Percentiles rank a stretch among this genome's conserved stretches.
Conservation (phyloP, 805 yeast species). For the Metschnikowia hibisci region DNA sequence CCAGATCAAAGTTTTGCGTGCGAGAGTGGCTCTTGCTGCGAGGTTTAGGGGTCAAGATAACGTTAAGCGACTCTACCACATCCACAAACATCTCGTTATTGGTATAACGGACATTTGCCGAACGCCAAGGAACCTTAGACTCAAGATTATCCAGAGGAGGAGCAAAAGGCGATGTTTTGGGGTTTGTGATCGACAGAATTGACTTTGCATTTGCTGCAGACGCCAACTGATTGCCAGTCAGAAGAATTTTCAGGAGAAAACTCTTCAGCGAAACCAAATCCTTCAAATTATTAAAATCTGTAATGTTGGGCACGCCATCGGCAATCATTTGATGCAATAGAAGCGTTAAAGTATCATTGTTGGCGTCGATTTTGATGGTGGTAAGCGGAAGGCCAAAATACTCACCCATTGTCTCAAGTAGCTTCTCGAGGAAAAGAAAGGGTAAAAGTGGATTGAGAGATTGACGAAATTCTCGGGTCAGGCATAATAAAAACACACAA, state of each 20-base stretch:
- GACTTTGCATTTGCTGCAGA: constrained; percentile 22
- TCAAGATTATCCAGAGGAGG: constrained; percentile 8
- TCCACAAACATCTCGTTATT: constrained; percentile 87
- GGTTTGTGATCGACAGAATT: constrained; percentile 16
- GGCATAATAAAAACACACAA: constrained; percentile 28
- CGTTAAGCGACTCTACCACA: constrained; percentile 59
- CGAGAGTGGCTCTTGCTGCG: constrained; percentile 10
- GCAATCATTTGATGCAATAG: constrained; percentile 76
- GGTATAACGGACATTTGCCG: constrained; percentile 61
- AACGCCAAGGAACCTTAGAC: constrained; percentile 69
- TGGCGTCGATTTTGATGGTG: constrained; percentile 56
- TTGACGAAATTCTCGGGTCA: constrained; percentile 7
- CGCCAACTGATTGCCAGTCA: constrained; percentile 36
- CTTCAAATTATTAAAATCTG: constrained; percentile 66
- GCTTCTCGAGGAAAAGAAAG: constrained; percentile 45
- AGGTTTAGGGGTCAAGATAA: constrained; percentile 38
- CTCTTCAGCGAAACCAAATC: constrained; percentile 67
- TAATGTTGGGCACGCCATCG: constrained; percentile 66
- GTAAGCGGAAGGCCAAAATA: constrained; percentile 58
- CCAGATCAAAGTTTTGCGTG: constrained; percentile 20
- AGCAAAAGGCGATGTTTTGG: constrained; percentile 3
- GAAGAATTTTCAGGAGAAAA: constrained; percentile 49
- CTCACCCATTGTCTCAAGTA: constrained; percentile 50
- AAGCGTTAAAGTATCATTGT: constrained; percentile 66
- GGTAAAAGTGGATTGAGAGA: constrained; percentile 50